Evolutionary conservation across 1,284 basidiomycete genomes (phyloP), one percentile per base, ranked within the genome.

Genomic region (Naganishia albida): DNA sequence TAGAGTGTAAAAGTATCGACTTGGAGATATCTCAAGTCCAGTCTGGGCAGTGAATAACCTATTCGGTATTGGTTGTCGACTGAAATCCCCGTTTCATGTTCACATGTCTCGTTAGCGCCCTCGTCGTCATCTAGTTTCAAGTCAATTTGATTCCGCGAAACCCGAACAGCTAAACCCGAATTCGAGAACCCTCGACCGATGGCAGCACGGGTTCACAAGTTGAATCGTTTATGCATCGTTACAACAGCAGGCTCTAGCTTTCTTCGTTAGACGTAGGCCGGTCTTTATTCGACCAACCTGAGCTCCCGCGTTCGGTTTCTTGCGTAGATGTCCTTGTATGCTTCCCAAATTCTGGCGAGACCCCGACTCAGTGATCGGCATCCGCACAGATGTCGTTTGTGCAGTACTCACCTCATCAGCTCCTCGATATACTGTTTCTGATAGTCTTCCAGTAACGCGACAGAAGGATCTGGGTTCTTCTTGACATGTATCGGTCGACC

Each of bases 391-490:
- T 20, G 43, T 64, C 42, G 65, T 25, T 40, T 50, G 28, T 10
- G 48, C 25, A 23, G 25, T 18, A n/a, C 75, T 67, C 64, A 92
- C 92, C 90, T 82, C 73, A 89, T 88, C 28, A 97, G 82, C 77
- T 98, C 94, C 63, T 89, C 88, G 68, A 99, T 98, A 77, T 99
- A 99, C 68, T 84, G 80, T 69, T 85, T 82, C 74, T 99, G 95
- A 15, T 92, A 83, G 53, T 86, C 84, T 69, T 87, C 86, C 26
- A 99, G 78, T 73, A 93, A 86, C 68, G 93, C 90, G 63, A 89
- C 78, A 28, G 86, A 85, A 1, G 95, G 95, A 69, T 91, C 88
- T 50, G 89, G 86, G 67, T 84, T 85, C 74, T 91, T 83, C 66
- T 83, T 82, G 23, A 92, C 90, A 66, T 85, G 87, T 59, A 99